Base-by-base conservation (phyloP, 2,329 filamentous ascomycete species). In the Fusarium metavorans region DNA sequence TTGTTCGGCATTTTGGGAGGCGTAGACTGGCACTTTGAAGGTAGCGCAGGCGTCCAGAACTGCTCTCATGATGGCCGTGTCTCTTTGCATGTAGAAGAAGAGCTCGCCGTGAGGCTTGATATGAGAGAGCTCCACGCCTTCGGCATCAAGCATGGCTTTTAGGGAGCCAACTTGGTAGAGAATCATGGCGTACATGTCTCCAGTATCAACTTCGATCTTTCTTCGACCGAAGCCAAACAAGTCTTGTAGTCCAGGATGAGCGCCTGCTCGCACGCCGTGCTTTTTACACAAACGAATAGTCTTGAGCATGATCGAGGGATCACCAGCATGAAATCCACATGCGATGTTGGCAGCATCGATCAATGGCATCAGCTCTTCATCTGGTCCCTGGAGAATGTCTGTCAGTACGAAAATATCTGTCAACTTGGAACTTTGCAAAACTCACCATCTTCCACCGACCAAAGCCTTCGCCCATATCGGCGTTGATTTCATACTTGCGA, bases 171-270 rank as follows among this genome's bases (percentile, higher is more conserved):
- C 87, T 77, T 92, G 91, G 80, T 92, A 93, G 35, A 90, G 81
- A 1, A 88, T 85, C 71, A 88, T 87, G 9, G 89, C 88, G 1
- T 88, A 88, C 70, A 90, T 82, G 74, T 92, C 90, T 20, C 88
- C 87, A 1, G 88, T 84, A 1, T 84, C 82, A 75, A 92, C 84
- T 52, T 89, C 87, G 80, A 93, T 92, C 71, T 90, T 87, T 20
- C 91, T 86, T 2, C 91, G 84, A 3, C 91, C 91, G 75, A 93
- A 93, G 10, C 91, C 91, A 81, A 90, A 86, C 25, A 92, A 84
- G 78, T 93, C 91, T n/a, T 89, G 90, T 1, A 92, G 83, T 2
- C 90, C 90, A 0, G 91, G 91, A 74, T 93, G 91, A 0, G 91
- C 91, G 9, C 91, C 91, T 7, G 89, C 82, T 59, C 84, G 85